These are phyloP conservation scores for Hawksworthiomyces lignivorus DNA, from an alignment of 2,329 filamentous ascomycete genomes.

Conservation along the genomic window DNA sequence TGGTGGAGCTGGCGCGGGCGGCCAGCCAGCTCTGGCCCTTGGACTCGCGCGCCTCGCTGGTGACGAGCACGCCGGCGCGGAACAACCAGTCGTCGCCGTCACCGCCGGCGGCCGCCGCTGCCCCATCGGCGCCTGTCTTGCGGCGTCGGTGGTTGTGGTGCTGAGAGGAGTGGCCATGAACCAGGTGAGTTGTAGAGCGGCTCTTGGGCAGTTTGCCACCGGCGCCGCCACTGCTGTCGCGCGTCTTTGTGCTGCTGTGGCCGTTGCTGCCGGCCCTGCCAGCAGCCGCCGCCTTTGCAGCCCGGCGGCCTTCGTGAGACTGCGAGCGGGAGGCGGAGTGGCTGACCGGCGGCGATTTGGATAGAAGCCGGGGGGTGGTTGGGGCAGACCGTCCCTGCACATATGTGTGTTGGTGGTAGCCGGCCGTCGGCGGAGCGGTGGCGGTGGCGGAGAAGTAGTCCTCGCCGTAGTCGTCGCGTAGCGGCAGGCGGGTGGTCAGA, in stretches of 20 bases:
- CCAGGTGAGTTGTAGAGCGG: conserved; percentile 54
- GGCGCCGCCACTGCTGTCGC: conserved; percentile 1
- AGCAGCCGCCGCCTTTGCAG: not conserved
- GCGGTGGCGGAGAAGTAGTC: conserved; percentile 22
- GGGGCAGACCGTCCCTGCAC: conserved; percentile 56
- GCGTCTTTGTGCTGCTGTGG: too few species aligned
- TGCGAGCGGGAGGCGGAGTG: conserved; percentile 35
- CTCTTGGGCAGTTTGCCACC: conserved; percentile 46
- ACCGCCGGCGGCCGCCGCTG: conserved; percentile 7
- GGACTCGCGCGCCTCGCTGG: conserved; percentile 54
- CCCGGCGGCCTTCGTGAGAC: conserved; percentile 13
- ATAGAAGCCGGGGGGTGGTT: conserved; percentile 55
- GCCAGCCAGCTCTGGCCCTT: conserved; percentile 64
- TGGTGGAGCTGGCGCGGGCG: conserved; percentile 58
- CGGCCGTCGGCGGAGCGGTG: conserved; percentile 31
- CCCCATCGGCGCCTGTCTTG: conserved; percentile 17
- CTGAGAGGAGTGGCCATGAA: conserved; percentile 15
- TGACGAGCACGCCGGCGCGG: conserved; percentile 54
- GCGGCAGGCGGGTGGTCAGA: conserved; percentile 52
- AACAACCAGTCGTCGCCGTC: conserved; percentile 53
- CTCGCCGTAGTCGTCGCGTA: conserved; percentile 42
- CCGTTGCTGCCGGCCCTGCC: not conserved
- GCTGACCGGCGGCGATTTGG: conserved; percentile 45
- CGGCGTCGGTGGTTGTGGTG: conserved; percentile 13
- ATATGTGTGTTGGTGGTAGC: conserved; percentile 36